phyloP scores from a whole-genome alignment of 306 rosid genomes.

The Lupinus albus region DNA sequence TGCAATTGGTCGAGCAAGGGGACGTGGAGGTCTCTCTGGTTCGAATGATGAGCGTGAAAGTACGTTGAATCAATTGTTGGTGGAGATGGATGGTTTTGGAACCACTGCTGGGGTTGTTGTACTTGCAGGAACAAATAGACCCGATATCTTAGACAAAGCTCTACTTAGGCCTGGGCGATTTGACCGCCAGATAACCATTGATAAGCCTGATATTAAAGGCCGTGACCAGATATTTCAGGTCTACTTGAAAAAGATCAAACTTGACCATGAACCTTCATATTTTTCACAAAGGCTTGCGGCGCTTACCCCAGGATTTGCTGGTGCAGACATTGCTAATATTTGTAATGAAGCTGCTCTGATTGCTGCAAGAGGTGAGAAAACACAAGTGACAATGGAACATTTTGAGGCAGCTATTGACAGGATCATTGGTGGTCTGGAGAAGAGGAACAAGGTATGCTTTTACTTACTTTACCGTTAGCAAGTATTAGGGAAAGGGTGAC shows the following conservation, averaged over 20 bases:
- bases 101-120: conserved; percentile 96
- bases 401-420: conserved; percentile 93
- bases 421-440: conserved; percentile 95
- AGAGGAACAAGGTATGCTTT: conserved; percentile 74
- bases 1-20: conserved; percentile 98
- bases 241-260: conserved; percentile 82
- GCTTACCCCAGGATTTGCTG: conserved; percentile 98
- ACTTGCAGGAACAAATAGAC: conserved; percentile 97
- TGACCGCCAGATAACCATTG: conserved; percentile 82
- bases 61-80: conserved; percentile 92
- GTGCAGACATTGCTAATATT: conserved; percentile 99
- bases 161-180: conserved; percentile 91
- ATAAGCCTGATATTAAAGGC: conserved; percentile 86
- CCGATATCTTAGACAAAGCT: conserved; percentile 95
- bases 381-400: conserved; percentile 70
- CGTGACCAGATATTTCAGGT: conserved; percentile 90
- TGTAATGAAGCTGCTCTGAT: conserved; percentile 96
- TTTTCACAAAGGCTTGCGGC: conserved; percentile 95
- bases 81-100: conserved; percentile 98
- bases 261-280: conserved; percentile 79
- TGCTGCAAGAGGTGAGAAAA: conserved; percentile 79
- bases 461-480: no score
- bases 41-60: conserved; percentile 96
- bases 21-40: conserved; percentile 90
- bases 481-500: no score